Evolutionary conservation across 345 rosid genomes (phyloP), one percentile per base, ranked within the genome.

Genomic region (Balakata baccata): DNA sequence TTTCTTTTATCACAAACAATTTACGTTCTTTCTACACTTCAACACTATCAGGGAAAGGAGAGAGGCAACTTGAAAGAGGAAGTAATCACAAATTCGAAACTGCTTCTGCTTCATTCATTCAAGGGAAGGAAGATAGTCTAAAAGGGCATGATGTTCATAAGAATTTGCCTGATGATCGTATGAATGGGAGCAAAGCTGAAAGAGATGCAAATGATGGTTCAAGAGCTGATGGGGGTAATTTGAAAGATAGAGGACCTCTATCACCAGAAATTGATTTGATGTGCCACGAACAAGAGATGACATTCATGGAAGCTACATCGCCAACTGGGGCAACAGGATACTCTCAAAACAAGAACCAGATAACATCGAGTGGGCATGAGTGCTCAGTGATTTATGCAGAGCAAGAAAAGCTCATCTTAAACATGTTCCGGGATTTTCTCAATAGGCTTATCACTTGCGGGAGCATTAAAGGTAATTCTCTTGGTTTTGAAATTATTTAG

Each of bases 231-330:
- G 65, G 68, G 53, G 62, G 8, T 58, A 74, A 37, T 53, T 5
- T 69, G 56, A 71, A 62, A 63, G 75, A 71, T 58, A 82, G 69
- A 74, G 72, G 71, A 61, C 84, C 85, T 17, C 1, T 79, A 64
- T 87, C 87, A 68, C 88, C 89, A 57, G 90, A 80, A 68, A 87
- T 86, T 14, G 88, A 88, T 72, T 75, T 85, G 82, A 82, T 85
- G 90, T 89, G 93, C 80, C 88, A 87, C 74, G 93, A 89, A 51
- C 83, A 89, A 68, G 88, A 83, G 71, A 64, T 73, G 16, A 47
- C 45, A 10, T 72, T 84, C 56, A 38, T 52, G 41, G 77, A 75
- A 76, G 74, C 77, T 46, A 61, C 52, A 38, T 56, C 78, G 18
- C 46, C 66, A 67, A 61, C 64, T 59, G 77, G 72, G 43, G 13